Evolutionary conservation across 2,329 filamentous ascomycete genomes (phyloP), one percentile per base, ranked within the genome.

Genomic region (Aspergillus fructus): DNA sequence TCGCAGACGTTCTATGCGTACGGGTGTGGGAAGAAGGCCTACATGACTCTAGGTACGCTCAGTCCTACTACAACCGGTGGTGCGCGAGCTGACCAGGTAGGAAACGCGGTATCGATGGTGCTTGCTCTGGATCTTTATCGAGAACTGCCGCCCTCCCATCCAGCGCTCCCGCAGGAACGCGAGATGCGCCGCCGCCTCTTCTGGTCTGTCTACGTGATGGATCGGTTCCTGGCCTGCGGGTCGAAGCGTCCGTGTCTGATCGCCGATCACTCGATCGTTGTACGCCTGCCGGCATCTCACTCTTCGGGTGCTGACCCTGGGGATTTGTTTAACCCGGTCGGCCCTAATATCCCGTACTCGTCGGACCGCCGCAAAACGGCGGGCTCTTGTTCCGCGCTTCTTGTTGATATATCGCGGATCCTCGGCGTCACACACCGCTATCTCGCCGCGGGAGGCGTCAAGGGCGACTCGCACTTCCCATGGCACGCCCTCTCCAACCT

Each of bases 401-500:
- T 96, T 30, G 91, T 96, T 63, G 90, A 94, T 67, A 93, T 96
- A 61, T 87, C 86, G 27, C 87, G 90, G 34, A 90, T 96, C 46
- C 81, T 96, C 6, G 91, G 91, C 34, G 88, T 88, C 59, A 93
- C 91, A 2, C 94, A 93, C 67, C 84, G 87, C 59, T 96, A 96
- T 71, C 81, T 96, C 49, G 90, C 91, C 8, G 89, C 89, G 2
- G 91, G 91, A 6, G 91, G 91, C 34, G 90, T 94, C 55, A 94
- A 93, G 74, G 90, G 90, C 30, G 91, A 96, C 69, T 92, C 90
- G 0, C 91, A 96, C 71, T 96, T 96, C 63, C 91, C 91, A 9
- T 96, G 91, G 91, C 91, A 96, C 70, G 87, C 90, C 2, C 81
- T 93, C 19, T 96, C 91, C 5, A 93, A 89, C 59, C 79, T 96